Evolutionary conservation across 805 yeast genomes (phyloP).

Genomic region (Dipodascus geniculatus): DNA sequence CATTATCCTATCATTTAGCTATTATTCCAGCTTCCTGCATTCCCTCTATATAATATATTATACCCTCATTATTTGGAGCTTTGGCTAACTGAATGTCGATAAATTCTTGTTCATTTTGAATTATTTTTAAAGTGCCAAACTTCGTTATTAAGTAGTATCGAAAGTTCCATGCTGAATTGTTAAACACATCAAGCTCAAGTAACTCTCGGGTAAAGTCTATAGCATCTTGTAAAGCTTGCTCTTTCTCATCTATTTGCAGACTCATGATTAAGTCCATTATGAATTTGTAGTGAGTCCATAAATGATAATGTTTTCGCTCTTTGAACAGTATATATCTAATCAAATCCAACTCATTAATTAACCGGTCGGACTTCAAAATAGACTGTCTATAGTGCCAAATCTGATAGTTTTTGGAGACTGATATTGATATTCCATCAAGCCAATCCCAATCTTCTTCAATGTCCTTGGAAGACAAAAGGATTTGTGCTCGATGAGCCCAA

Average conservation of each 20-base stretch:
- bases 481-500: background rate
- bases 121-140: background rate
- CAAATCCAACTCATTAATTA: conserved; percentile 46
- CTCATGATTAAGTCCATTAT: conserved; percentile 19
- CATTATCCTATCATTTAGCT: too few relatives aligned
- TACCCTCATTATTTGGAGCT: background rate
- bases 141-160: conserved; percentile 35
- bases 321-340: conserved; percentile 56
- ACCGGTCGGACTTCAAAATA: conserved; percentile 29
- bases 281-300: conserved; percentile 88
- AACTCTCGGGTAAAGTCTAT: conserved; percentile 36
- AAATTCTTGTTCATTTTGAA: background rate
- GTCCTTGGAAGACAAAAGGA: background rate
- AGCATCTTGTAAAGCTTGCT: conserved; percentile 29
- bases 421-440: conserved; percentile 65
- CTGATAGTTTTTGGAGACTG: conserved; percentile 84
- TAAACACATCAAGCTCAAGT: conserved; percentile 56
- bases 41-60: background rate
- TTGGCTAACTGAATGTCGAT: background rate
- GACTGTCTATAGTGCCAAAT: conserved; percentile 90
- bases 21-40: background rate
- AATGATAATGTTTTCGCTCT: conserved; percentile 89
- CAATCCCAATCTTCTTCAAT: conserved; percentile 48
- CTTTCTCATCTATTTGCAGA: conserved; percentile 5
- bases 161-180: conserved; percentile 92